Base-by-base conservation (phyloP, 164 flowering plant genomes). In the Sextonia rubra region DNA sequence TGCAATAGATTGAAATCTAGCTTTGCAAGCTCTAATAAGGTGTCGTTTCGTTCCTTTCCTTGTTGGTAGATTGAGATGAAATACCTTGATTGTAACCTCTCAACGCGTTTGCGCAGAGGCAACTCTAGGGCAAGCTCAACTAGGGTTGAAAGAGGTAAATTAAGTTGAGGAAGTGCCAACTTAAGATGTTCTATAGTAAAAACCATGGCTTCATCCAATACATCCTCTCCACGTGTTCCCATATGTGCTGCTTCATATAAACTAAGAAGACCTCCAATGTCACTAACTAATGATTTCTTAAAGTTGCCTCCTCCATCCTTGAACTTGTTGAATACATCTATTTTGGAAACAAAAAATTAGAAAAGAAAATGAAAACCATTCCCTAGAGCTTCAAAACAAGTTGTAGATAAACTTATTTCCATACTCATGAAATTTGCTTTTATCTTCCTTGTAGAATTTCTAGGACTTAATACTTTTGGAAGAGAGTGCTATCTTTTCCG, bases 221-320 rank as follows among this genome's bases (percentile, higher is more conserved):
- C 71, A 32, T 75, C 44, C 15, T 80, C 81, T 47, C 74, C 78
- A 30, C 73, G 71, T 3, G 69, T 27, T 3, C 71, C 63, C 1
- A 77, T 74, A 64, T 65, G 69, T 29, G 80, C 26, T 9, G 80
- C 80, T 68, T 80, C 77, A 66, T 74, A 77, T 60, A 80, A 75
- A 47, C 73, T 47, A 9, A 80, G 66, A 64, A 77, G 26, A 4
- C 80, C 78, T 30, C 5, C 5, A 7, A 25, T 71, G 62, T 80
- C 75, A 0, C 11, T 26, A 3, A 17, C 24, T 44, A 80, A 52
- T 17, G 15, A 18, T 17, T 66, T 49, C 11, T 63, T 74, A 55
- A 90, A 86, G 3, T 61, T 72, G 2, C 91, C 87, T 1, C 80
- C 25, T 0, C 72, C 68, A 70, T 85, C 80, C 69, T 70, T 83